Evolutionary conservation across 2,329 filamentous ascomycete species (phyloP), one percentile per base, ranked within the genome.

Genomic region (Arthrobotrys musiformis): DNA sequence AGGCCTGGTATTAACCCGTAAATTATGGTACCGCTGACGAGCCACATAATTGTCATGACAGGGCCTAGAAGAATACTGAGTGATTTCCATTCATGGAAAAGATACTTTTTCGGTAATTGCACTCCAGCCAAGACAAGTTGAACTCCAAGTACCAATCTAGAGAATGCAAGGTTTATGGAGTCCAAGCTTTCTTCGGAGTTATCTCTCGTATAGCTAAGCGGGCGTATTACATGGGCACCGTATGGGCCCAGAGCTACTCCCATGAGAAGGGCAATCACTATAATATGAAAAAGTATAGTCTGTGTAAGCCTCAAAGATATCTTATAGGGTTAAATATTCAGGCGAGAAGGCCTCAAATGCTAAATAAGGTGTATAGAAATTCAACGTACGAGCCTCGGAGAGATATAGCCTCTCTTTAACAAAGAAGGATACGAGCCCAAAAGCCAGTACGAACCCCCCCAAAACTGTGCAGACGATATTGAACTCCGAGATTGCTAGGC

Each of bases 381-480:
- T 22, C 26, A 86, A 94, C 93, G 8, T 76, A 86, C 72, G 40
- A 64, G 94, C 92, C 87, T 97, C 94, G 0, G 93, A 97, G 0
- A 97, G 87, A 82, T 97, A 97, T 82, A 92, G 94, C 72, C 90
- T 91, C 84, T 97, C 94, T 82, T 97, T 97, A 82, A 92, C 87
- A 17, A 97, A 87, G 82, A 93, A 97, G 0, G 93, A 97, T 0
- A 97, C 93, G 48, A 97, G 85, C 2, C 93, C 93, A 81, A 97
- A 97, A n/a, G 96, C 80, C 0, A 92, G 93, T 78, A 97, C 90
- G 85, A 96, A 97, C 1, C 92, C 94, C 13, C 94, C 94, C 11
- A 91, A 84, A 6, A 92, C 88, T 64, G 92, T 90, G 82, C 92
- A 90, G 67, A 93, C 88, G 79, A 95, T 91, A 84, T 97, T 96